phyloP scores from a whole-genome alignment of 345 rosid genomes.

The Populus euphratica region DNA sequence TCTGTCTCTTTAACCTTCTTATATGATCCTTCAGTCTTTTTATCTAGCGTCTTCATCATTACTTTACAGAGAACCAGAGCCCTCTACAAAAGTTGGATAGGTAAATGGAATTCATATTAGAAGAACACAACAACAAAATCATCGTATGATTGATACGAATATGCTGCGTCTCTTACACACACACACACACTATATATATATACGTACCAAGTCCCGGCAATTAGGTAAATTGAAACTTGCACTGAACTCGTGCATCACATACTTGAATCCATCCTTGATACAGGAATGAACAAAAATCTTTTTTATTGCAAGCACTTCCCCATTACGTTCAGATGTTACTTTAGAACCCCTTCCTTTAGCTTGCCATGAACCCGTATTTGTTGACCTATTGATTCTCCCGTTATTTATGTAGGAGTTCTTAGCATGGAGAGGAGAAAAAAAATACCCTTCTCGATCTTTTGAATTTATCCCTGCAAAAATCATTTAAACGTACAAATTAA shows the following conservation, averaged over 20 bases:
- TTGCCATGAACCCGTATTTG: background rate
- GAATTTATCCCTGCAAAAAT: background rate
- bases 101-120: background rate
- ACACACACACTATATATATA: background rate
- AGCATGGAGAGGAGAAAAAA: background rate
- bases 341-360: background rate
- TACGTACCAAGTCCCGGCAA: background rate
- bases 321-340: background rate
- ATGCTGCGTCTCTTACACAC: background rate
- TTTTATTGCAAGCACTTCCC: background rate
- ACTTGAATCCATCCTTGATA: background rate
- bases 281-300: background rate
- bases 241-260: background rate
- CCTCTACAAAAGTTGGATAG: background rate
- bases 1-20: background rate
- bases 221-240: background rate
- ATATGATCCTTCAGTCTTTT: background rate
- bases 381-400: background rate
- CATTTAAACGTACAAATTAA: background rate
- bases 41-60: background rate
- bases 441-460: background rate
- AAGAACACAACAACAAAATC: background rate
- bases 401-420: background rate
- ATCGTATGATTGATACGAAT: background rate
- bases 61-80: background rate